Evolutionary conservation across 805 yeast species (phyloP).

Genomic region (Priceomyces haplophilus): DNA sequence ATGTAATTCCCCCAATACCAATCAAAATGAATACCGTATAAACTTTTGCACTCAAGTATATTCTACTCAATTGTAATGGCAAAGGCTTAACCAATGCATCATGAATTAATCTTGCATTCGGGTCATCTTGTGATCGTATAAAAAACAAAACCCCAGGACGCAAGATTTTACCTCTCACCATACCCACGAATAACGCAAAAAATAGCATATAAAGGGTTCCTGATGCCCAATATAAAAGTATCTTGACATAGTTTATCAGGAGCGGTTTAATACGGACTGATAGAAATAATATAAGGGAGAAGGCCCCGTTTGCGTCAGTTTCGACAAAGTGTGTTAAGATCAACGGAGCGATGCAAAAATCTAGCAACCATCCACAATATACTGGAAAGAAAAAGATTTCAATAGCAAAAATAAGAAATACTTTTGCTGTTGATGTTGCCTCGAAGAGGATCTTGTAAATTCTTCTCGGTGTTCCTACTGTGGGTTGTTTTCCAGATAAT

Average conservation of each 20-base stretch:
- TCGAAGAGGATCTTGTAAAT: constrained; percentile 54
- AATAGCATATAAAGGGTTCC: constrained; percentile 88
- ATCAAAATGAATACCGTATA: constrained; percentile 68
- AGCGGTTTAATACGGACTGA: constrained; percentile 19
- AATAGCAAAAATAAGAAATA: constrained; percentile 66
- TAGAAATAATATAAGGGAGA: constrained; percentile 15
- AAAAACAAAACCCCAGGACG: constrained; percentile 90
- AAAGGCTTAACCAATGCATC: constrained; percentile 83
- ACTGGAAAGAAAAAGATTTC: constrained; percentile 86
- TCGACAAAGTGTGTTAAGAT: constrained; percentile 20
- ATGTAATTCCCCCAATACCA: constrained; percentile 70
- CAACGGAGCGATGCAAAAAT: constrained; percentile 64
- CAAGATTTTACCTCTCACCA: constrained; percentile 68
- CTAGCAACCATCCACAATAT: constrained; percentile 77
- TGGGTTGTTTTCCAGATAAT: constrained; percentile 37
- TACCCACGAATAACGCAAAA: constrained; percentile 82
- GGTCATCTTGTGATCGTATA: constrained; percentile 92
- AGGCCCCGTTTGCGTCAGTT: constrained; percentile 6
- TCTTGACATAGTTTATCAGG: constrained; percentile 19
- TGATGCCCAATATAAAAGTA: constrained; percentile 50
- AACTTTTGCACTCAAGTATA: constrained; percentile 67
- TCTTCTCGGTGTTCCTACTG: constrained; percentile 49
- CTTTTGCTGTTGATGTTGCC: constrained; percentile 63
- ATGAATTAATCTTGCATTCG: constrained; percentile 78
- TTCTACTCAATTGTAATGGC: constrained; percentile 65